Percentiles rank a stretch among this genome's conserved stretches.
These are phyloP conservation scores for Mrakia hoshinonis DNA, from an alignment of 768 basidiomycete genomes.

Conservation along the genomic window DNA sequence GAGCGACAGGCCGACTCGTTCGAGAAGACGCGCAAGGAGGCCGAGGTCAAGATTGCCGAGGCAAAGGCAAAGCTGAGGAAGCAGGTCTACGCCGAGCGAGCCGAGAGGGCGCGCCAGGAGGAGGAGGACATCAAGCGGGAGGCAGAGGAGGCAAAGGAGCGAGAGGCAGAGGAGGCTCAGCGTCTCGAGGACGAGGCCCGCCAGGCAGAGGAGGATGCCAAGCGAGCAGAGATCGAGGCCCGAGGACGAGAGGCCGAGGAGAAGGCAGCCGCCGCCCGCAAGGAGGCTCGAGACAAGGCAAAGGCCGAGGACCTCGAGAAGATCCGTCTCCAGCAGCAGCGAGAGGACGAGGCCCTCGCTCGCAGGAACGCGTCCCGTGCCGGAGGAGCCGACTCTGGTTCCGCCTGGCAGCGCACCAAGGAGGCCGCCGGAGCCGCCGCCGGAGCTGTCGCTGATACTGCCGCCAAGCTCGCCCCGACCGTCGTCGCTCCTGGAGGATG, in stretches of 20 bases:
- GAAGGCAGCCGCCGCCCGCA: constrained; percentile 36
- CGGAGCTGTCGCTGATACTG: constrained; percentile 36
- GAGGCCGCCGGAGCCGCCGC: constrained; percentile 38
- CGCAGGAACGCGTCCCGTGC: constrained; percentile 32
- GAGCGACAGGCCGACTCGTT: constrained; percentile 59
- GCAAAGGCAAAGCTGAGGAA: constrained; percentile 69
- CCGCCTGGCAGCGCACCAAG: constrained; percentile 26
- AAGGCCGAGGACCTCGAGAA: constrained; percentile 34
- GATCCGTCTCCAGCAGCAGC: constrained; percentile 38
- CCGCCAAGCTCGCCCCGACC: constrained; percentile 21
- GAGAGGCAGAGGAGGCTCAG: constrained; percentile 32
- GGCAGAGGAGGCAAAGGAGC: constrained; percentile 39
- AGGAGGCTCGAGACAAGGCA: constrained; percentile 34
- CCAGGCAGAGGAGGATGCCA: constrained; percentile 28
- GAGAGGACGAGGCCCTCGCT: constrained; percentile 43
- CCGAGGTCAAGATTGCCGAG: constrained; percentile 63
- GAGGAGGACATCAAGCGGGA: constrained; percentile 42
- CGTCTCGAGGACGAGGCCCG: constrained; percentile 33
- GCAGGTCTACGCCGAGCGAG: constrained; percentile 52
- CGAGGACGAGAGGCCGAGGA: constrained; percentile 34
- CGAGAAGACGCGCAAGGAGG: constrained; percentile 51
- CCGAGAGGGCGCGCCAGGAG: constrained; percentile 46
- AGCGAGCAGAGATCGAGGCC: constrained; percentile 34
- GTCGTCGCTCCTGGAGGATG: constrained; percentile 47
- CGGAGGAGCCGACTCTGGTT: constrained; percentile 27